phyloP scores from a whole-genome alignment of 306 rosid genomes.

The Rosa persica region DNA sequence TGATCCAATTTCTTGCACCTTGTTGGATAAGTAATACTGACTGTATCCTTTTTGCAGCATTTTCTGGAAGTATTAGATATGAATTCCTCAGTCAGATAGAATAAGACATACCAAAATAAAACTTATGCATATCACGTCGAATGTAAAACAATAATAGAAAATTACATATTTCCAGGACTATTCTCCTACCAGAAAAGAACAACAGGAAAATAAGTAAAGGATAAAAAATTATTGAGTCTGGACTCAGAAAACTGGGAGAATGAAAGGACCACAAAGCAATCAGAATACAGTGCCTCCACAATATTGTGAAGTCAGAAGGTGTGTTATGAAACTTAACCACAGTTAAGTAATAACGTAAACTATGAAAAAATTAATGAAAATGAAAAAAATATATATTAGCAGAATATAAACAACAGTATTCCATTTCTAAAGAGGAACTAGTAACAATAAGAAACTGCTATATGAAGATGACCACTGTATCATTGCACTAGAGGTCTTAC shows the following conservation, averaged over 20 bases:
- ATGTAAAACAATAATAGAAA: slow-evolving; percentile 17
- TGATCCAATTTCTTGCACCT: slow-evolving; percentile 55
- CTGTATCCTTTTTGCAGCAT: slow-evolving; percentile 60
- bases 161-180: not conserved
- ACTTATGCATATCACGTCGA: not conserved
- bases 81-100: slow-evolving; percentile 21
- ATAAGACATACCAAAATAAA: not conserved
- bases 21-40: slow-evolving; percentile 48
- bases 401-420: not conserved
- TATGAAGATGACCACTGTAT: not conserved
- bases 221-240: not conserved
- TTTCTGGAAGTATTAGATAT: slow-evolving; percentile 44
- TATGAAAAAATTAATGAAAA: slow-evolving; percentile 4
- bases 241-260: not conserved
- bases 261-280: not conserved
- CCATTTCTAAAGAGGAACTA: not conserved
- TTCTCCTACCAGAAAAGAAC: slow-evolving; percentile 14
- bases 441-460: not conserved
- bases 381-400: not conserved
- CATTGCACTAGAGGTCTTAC: not conserved
- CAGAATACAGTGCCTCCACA: not conserved
- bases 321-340: not conserved
- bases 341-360: not conserved
- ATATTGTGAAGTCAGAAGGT: not conserved
- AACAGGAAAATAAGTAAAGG: not conserved